phyloP scores from a whole-genome alignment of 1,284 basidiomycete species.

The Apiotrichum akiyoshidainum region DNA sequence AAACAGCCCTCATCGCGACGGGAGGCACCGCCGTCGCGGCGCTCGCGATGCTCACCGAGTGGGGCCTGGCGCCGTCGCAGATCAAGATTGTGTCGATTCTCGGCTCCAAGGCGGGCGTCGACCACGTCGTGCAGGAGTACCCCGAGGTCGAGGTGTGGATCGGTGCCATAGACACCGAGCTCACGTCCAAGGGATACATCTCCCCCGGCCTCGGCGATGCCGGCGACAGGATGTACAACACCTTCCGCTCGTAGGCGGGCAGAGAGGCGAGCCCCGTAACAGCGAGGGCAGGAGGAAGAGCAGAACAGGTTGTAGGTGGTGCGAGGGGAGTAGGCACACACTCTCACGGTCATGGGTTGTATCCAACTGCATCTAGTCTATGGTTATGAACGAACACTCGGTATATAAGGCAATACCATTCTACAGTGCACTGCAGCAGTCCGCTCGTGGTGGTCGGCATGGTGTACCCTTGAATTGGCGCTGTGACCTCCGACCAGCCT shows the following conservation, averaged over 20 bases:
- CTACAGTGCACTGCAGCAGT: neutral
- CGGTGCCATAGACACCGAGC: slow-evolving; percentile 68
- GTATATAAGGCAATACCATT: neutral
- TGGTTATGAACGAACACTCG: neutral
- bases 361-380: neutral
- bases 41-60: slow-evolving; percentile 75
- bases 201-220: slow-evolving; percentile 84
- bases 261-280: neutral
- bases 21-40: slow-evolving; percentile 90
- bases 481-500: too few relatives aligned
- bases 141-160: slow-evolving; percentile 87
- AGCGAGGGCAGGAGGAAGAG: neutral
- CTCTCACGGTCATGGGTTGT: neutral
- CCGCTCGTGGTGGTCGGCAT: neutral
- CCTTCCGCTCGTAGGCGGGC: neutral
- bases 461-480: too few relatives aligned
- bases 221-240: slow-evolving; percentile 42
- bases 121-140: slow-evolving; percentile 63
- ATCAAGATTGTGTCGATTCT: slow-evolving; percentile 83
- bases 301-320: neutral
- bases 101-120: slow-evolving; percentile 71
- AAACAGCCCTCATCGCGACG: slow-evolving; percentile 73
- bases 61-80: slow-evolving; percentile 65
- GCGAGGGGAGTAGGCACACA: too few relatives aligned
- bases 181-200: slow-evolving; percentile 73